Evolutionary conservation across 208 protist species (phyloP).

Genomic region (Trichomonas gallinae): DNA sequence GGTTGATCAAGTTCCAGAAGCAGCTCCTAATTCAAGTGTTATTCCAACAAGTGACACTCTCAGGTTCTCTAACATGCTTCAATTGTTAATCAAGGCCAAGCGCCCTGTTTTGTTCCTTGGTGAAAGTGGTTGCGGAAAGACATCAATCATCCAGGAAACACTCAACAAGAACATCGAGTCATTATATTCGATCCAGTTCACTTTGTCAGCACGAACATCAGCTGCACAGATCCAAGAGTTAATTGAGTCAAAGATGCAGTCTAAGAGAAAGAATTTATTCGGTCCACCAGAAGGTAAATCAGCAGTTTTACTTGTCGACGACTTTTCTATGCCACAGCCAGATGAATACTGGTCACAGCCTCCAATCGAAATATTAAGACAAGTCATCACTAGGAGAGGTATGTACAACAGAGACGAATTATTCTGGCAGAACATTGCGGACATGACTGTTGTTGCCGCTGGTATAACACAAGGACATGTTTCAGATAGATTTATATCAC

Average conservation of each 20-base stretch:
- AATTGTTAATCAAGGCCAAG: slow-evolving; percentile 26
- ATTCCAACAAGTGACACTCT: slow-evolving; percentile 52
- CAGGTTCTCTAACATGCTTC: slow-evolving; percentile 54
- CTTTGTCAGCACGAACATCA: slow-evolving; percentile 48
- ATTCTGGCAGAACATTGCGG: slow-evolving; percentile 74
- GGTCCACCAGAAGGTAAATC: slow-evolving; percentile 70
- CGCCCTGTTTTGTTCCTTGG: slow-evolving; percentile 34
- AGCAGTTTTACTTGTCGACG: slow-evolving; percentile 78
- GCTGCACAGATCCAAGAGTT: slow-evolving; percentile 42
- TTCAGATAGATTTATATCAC: slow-evolving; percentile 79
- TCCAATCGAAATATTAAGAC: slow-evolving; percentile 84
- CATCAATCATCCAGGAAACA: slow-evolving; percentile 38
- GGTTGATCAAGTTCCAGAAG: not conserved
- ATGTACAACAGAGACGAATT: slow-evolving; percentile 85
- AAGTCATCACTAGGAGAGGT: slow-evolving; percentile 78
- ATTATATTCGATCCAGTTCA: slow-evolving; percentile 38
- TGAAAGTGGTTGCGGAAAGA: slow-evolving; percentile 48
- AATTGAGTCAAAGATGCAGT: slow-evolving; percentile 54
- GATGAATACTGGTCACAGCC: slow-evolving; percentile 84
- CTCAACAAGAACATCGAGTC: slow-evolving; percentile 14
- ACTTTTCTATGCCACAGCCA: slow-evolving; percentile 85
- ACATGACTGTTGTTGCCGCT: slow-evolving; percentile 57
- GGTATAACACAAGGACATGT: slow-evolving; percentile 43
- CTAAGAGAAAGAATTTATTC: slow-evolving; percentile 79
- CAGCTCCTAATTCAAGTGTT: slow-evolving; percentile 45